Evolutionary conservation across 2,329 filamentous ascomycete genomes (phyloP).

Genomic region (Teratosphaeria viscida): DNA sequence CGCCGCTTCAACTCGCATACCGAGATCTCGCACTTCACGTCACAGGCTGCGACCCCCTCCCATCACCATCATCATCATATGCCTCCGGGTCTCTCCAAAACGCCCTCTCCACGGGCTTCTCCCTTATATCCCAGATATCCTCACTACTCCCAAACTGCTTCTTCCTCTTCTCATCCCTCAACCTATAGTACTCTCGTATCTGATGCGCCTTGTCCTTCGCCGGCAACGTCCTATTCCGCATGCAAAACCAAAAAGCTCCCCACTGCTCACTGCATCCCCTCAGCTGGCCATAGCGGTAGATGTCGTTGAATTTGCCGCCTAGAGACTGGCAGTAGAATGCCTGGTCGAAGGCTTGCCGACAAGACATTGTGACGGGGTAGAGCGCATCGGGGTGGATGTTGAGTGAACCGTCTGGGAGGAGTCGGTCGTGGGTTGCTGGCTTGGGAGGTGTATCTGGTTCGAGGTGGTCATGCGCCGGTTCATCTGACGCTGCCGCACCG

Average conservation of each 20-base stretch:
- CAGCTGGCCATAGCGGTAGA: conserved; percentile 77
- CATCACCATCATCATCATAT: conserved; percentile 8
- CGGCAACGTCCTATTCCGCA: conserved; percentile 62
- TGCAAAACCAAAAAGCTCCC: conserved; percentile 96
- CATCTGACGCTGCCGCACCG: conserved; percentile 7
- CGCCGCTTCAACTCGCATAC: too few relatives aligned
- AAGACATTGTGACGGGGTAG: conserved; percentile 76
- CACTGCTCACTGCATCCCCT: conserved; percentile 74
- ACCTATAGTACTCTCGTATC: conserved; percentile 57
- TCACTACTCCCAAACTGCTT: conserved; percentile 68
- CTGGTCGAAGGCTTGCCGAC: conserved; percentile 78
- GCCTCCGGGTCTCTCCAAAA: conserved; percentile 29
- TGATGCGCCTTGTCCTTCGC: conserved; percentile 48
- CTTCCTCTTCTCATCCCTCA: conserved; percentile 50
- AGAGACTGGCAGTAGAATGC: conserved; percentile 91
- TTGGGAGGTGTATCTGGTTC: conserved; percentile 5
- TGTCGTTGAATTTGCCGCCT: conserved; percentile 80
- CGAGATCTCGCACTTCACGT: conserved; percentile 16
- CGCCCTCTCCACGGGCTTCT: conserved; percentile 46
- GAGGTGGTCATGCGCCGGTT: conserved; percentile 13
- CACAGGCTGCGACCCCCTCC: conserved; percentile 16
- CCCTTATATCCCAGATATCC: conserved; percentile 76
- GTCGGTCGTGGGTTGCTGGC: conserved; percentile 9
- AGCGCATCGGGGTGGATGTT: conserved; percentile 49
- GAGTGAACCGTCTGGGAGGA: conserved; percentile 18